Percentiles rank a stretch among this genome's conserved stretches.
phyloP scores from a whole-genome alignment of 1,284 basidiomycete species.

The Boletellus deceptivus region DNA sequence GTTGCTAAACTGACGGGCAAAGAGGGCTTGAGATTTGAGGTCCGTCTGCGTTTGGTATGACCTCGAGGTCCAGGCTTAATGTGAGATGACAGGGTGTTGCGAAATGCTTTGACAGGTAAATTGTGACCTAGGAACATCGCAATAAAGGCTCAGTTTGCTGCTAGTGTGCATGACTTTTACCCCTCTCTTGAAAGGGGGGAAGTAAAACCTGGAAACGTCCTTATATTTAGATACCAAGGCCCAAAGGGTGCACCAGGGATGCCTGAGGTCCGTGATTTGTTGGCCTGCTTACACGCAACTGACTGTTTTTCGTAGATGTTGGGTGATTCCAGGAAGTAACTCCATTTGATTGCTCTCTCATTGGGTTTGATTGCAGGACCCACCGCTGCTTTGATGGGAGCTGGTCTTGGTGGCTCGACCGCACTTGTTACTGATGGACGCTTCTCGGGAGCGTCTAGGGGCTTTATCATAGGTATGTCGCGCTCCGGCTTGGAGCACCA shows the following conservation, averaged over 20 bases:
- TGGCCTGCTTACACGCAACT: neutral
- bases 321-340: slow-evolving; percentile 33
- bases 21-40: slow-evolving; percentile 87
- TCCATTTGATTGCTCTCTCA: slow-evolving; percentile 4
- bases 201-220: slow-evolving; percentile 82
- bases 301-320: slow-evolving; percentile 41
- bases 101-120: slow-evolving; percentile 73
- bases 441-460: slow-evolving; percentile 81
- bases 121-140: neutral
- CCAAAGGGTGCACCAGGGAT: slow-evolving; percentile 97
- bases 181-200: slow-evolving; percentile 79
- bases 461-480: slow-evolving; percentile 61
- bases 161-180: slow-evolving; percentile 80
- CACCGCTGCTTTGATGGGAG: slow-evolving; percentile 90
- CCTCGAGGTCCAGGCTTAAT: slow-evolving; percentile 2
- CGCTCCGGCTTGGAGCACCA: slow-evolving; percentile 7
- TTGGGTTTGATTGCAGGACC: slow-evolving; percentile 51
- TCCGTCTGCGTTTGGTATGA: slow-evolving; percentile 29
- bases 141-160: slow-evolving; percentile 6
- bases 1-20: slow-evolving; percentile 98
- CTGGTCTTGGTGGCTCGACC: slow-evolving; percentile 86
- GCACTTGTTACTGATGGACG: slow-evolving; percentile 96
- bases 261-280: slow-evolving; percentile 68
- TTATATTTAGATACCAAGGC: slow-evolving; percentile 93
- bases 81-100: slow-evolving; percentile 54